A percentile compares a stretch with the other conserved stretches of the same genome.
Evolutionary conservation across 805 yeast genomes (phyloP).

Genomic region (Ogataea methylovora): DNA sequence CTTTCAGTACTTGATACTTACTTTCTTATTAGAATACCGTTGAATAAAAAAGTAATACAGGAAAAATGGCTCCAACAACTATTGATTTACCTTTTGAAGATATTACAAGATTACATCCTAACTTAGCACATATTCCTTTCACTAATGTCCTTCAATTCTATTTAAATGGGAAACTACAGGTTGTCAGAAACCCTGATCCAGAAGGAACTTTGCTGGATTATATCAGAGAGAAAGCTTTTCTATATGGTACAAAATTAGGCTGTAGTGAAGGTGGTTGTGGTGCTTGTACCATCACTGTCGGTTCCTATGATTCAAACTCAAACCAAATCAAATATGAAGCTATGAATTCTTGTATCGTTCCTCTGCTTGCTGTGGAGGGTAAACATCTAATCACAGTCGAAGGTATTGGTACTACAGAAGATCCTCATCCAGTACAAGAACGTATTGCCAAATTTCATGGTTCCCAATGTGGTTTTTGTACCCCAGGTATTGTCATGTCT

Average conservation of each 20-base stretch:
- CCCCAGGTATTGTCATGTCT: constrained; percentile 45
- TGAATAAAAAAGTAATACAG: no score
- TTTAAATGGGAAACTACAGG: constrained; percentile 31
- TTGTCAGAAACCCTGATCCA: constrained; percentile 32
- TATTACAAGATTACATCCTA: constrained; percentile 14
- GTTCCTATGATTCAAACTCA: constrained; percentile 20
- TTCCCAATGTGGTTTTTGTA: constrained; percentile 44
- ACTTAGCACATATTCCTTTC: constrained; percentile 20
- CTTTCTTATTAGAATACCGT: no score
- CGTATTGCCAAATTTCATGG: constrained; percentile 41
- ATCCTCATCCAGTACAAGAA: constrained; percentile 41
- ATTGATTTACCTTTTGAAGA: constrained; percentile 8
- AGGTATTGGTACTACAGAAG: constrained; percentile 33
- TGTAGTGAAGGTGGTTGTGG: constrained; percentile 48
- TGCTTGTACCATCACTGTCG: constrained; percentile 39
- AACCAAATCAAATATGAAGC: constrained; percentile 28
- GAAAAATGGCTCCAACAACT: constrained; percentile 20
- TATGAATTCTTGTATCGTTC: constrained; percentile 40
- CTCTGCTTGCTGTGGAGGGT: constrained; percentile 36
- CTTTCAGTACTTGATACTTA: no score
- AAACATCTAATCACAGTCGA: constrained; percentile 40
- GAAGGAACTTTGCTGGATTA: constrained; percentile 35
- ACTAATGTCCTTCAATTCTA: constrained; percentile 24
- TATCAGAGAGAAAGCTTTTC: constrained; percentile 27
- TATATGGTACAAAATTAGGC: constrained; percentile 40